Percentiles rank a stretch among this genome's conserved stretches.
These are phyloP conservation scores for Trichoderma orchidacearum DNA, from an alignment of 495 filamentous ascomycete species.

Conservation along the genomic window DNA sequence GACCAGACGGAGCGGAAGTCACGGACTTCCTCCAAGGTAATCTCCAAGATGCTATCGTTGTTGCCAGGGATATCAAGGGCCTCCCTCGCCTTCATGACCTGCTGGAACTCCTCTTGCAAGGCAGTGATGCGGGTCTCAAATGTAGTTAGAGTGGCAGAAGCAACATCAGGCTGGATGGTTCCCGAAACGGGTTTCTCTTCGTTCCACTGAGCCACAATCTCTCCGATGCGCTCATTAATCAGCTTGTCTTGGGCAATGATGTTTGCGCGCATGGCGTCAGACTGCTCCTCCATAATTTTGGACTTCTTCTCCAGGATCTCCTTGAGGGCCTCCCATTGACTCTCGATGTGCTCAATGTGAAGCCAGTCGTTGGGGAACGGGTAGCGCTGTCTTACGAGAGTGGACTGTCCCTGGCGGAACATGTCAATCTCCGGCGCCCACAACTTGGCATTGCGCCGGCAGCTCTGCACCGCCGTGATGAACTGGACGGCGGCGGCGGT, in stretches of 20 bases:
- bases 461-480: slow-evolving; percentile 93
- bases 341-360: slow-evolving; percentile 82
- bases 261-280: slow-evolving; percentile 88
- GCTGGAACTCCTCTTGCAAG: slow-evolving; percentile 74
- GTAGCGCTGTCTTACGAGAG: slow-evolving; percentile 76
- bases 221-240: slow-evolving; percentile 70
- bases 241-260: slow-evolving; percentile 88
- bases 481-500: slow-evolving; percentile 95
- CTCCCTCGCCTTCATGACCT: slow-evolving; percentile 93
- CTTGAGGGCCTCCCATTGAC: slow-evolving; percentile 82
- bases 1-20: slow-evolving; percentile 99
- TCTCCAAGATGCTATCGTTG: slow-evolving; percentile 59
- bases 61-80: slow-evolving; percentile 78
- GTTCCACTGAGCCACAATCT: slow-evolving; percentile 76
- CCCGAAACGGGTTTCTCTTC: slow-evolving; percentile 95
- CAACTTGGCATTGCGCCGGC: slow-evolving; percentile 77
- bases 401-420: slow-evolving; percentile 89
- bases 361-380: slow-evolving; percentile 91
- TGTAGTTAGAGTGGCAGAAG: slow-evolving; percentile 59
- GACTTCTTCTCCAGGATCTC: slow-evolving; percentile 79
- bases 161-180: slow-evolving; percentile 75
- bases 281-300: slow-evolving; percentile 91
- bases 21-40: slow-evolving; percentile 88
- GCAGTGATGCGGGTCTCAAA: slow-evolving; percentile 74
- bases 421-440: slow-evolving; percentile 94